Evolutionary conservation across 2,329 filamentous ascomycete genomes (phyloP), one percentile per base, ranked within the genome.

Genomic region (Colletotrichum horii): DNA sequence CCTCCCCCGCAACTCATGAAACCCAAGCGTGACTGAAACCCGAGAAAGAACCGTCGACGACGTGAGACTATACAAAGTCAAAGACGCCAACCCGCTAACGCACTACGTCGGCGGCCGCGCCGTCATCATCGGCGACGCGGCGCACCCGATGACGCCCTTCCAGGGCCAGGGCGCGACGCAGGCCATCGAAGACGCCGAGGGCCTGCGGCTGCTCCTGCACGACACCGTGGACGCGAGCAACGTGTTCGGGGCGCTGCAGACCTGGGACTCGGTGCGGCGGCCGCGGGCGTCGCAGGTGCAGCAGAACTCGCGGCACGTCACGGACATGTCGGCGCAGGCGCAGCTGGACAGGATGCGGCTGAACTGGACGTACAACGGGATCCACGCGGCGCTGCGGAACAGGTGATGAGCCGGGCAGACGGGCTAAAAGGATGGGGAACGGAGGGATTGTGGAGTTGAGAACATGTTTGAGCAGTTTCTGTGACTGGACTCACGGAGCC

Each of bases 51-150:
- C 56, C 56, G 70, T 38, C 14, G 70, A 75, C 4, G 28, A 64
- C 15, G 64, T 75, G 30, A 28, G 64, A 8, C 32, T 75, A 6
- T 75, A 75, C 64, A 66, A 67, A 12, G 73, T 73, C 56, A 67
- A 52, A 12, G 87, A 88, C 74, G 76, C 85, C 19, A 85, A 87
- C 61, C 83, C 85, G 0, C 71, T 88, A 14, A 74, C 77, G 3
- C 83, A 78, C 7, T 86, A 83, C 83, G 82, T 84, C n/a, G 55
- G 68, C 26, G 75, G 75, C 11, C 58, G 73, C 5, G 70, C 73
- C 14, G 66, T 79, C 7, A 30, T 76, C 14, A 30, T 71, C 30
- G 75, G 75, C 12, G 75, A 76, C 66, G 75, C 75, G 4, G 75
- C 75, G 26, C 75, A 76, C 28, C 75, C 71, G 7, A 76, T 76